Conservation (phyloP, 495 filamentous ascomycete species). For the Hyaloscypha variabilis region DNA sequence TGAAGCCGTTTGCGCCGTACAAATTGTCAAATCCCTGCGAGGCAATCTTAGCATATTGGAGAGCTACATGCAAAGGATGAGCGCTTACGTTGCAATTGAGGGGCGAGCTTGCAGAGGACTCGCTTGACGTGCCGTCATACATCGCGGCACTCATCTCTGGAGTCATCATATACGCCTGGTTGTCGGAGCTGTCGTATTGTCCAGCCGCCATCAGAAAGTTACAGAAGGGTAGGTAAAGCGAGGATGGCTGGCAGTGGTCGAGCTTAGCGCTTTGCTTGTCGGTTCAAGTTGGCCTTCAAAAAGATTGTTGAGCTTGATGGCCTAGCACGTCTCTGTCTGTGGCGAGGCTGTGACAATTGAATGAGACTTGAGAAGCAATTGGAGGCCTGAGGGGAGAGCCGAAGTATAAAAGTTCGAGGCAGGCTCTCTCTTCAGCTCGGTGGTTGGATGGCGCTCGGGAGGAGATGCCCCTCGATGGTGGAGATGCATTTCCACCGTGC, state of each 20-base stretch:
- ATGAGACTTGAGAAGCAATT: neutral
- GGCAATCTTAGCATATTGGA: neutral
- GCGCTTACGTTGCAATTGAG: slow-evolving; percentile 29
- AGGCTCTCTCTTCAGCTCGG: slow-evolving; percentile 2
- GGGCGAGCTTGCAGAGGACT: slow-evolving; percentile 33
- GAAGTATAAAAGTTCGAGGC: slow-evolving; percentile 1
- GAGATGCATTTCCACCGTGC: slow-evolving; percentile 8
- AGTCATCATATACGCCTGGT: slow-evolving; percentile 21
- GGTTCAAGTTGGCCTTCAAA: neutral
- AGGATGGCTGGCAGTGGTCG: neutral
- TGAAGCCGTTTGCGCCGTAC: slow-evolving; percentile 27
- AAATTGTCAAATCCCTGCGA: slow-evolving; percentile 27
- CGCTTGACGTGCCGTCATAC: slow-evolving; percentile 32
- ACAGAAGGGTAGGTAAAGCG: neutral
- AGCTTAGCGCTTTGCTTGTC: neutral
- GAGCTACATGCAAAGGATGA: neutral
- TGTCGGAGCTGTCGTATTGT: slow-evolving; percentile 23
- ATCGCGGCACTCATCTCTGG: slow-evolving; percentile 23
- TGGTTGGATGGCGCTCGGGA: slow-evolving; percentile 9
- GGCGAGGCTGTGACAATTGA: slow-evolving; percentile 7
- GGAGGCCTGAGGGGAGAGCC: slow-evolving; percentile 1
- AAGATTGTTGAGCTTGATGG: neutral
- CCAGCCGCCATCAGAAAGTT: slow-evolving; percentile 17
- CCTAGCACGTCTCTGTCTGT: neutral
- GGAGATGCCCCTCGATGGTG: slow-evolving; percentile 9